Conservation (phyloP, 176 grass and related monocot species). For the Rhipidocladum racemiflorum region DNA sequence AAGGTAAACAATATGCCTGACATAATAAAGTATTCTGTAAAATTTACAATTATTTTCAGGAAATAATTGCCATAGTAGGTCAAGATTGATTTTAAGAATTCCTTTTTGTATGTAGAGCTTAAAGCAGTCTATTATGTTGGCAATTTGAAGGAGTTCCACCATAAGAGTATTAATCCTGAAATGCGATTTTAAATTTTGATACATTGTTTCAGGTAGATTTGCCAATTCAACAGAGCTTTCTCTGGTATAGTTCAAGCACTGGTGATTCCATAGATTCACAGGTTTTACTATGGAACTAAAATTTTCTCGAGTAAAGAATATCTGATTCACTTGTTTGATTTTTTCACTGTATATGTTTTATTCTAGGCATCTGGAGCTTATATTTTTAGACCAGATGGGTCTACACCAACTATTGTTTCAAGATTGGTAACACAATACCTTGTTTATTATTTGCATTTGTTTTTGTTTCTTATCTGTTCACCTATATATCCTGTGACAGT, state of each 20-base stretch:
- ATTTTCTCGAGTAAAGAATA: slow-evolving; percentile 5
- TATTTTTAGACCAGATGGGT: slow-evolving; percentile 81
- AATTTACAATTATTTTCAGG: neutral
- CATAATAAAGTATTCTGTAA: neutral
- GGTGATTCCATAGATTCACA: slow-evolving; percentile 63
- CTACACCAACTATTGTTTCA: slow-evolving; percentile 53
- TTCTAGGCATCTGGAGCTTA: slow-evolving; percentile 87
- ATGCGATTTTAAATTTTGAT: neutral
- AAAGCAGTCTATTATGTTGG: slow-evolving; percentile 3
- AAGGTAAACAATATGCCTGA: neutral
- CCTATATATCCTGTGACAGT: neutral
- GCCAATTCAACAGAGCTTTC: slow-evolving; percentile 71
- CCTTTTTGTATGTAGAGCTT: neutral
- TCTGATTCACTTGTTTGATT: slow-evolving; percentile 13
- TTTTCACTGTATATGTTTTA: slow-evolving; percentile 2
- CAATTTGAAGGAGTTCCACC: neutral
- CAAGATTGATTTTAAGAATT: neutral
- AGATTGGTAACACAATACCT: slow-evolving; percentile 50
- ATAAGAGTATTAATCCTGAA: neutral
- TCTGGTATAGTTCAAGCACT: slow-evolving; percentile 70
- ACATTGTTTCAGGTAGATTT: slow-evolving; percentile 62
- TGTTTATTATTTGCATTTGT: neutral
- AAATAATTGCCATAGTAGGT: neutral
- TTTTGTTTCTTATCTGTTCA: neutral
- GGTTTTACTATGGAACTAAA: slow-evolving; percentile 37